These are phyloP conservation scores for Pythium chondricola DNA, from an alignment of 352 stramenopile genomes.

Conservation along the genomic window DNA sequence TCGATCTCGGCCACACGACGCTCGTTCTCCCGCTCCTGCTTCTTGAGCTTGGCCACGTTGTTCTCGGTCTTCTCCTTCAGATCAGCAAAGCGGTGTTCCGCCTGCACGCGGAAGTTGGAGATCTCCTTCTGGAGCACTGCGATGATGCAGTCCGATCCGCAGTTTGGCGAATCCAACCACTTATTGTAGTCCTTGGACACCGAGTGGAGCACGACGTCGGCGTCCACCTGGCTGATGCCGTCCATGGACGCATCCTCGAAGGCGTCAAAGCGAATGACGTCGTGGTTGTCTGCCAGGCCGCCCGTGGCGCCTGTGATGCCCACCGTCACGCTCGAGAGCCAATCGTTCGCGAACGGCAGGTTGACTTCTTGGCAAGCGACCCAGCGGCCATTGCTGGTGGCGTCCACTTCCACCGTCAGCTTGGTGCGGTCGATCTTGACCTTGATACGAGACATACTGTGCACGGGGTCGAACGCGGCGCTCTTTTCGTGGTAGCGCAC, in stretches of 20 bases:
- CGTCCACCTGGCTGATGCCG: conserved; percentile 38
- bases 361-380: conserved; percentile 53
- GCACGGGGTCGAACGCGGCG: conserved; percentile 67
- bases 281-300: conserved; percentile 80
- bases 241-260: conserved; percentile 55
- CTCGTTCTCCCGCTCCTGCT: conserved; percentile 74
- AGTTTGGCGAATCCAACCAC: conserved; percentile 76
- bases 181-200: conserved; percentile 85
- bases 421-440: conserved; percentile 58
- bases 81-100: conserved; percentile 77
- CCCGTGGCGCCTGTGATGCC: conserved; percentile 76
- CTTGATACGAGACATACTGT: conserved; percentile 77
- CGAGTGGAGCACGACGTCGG: conserved; percentile 66
- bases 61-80: conserved; percentile 85
- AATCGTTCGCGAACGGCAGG: conserved; percentile 59
- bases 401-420: conserved; percentile 69
- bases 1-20: conserved; percentile 65
- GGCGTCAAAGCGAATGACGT: conserved; percentile 72
- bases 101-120: conserved; percentile 71
- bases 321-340: conserved; percentile 50
- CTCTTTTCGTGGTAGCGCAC: conserved; percentile 79
- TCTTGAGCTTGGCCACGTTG: conserved; percentile 67
- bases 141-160: conserved; percentile 67
- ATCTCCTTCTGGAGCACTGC: conserved; percentile 76
- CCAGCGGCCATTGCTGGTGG: conserved; percentile 47